Conservation (phyloP, 2,329 filamentous ascomycete genomes). For the Polytolypa hystricis region DNA sequence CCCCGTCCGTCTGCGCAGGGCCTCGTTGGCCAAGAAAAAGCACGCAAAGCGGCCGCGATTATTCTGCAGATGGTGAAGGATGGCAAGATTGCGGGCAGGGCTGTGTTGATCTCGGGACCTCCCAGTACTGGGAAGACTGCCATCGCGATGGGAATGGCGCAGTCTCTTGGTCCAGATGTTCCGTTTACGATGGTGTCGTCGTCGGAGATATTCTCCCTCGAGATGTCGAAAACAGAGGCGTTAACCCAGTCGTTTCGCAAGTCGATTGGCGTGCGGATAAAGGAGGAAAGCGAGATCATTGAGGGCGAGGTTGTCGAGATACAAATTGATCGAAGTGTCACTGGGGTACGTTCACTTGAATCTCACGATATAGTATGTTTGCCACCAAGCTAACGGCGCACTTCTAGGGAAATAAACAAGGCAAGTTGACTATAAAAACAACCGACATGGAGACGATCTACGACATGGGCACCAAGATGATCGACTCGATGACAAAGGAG, state of each 20-base stretch:
- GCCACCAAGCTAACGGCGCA: not conserved
- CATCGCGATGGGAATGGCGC: slow-evolving; percentile 97
- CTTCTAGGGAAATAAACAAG: slow-evolving; percentile 75
- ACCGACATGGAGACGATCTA: slow-evolving; percentile 99
- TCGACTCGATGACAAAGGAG: slow-evolving; percentile 98
- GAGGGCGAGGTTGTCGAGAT: slow-evolving; percentile 99
- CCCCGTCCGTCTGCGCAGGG: slow-evolving; percentile 79
- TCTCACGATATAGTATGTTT: not conserved
- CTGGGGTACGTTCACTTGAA: slow-evolving; percentile 46
- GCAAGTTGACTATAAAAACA: slow-evolving; percentile 98
- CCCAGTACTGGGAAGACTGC: slow-evolving; percentile 97
- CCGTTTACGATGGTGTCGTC: slow-evolving; percentile 94
- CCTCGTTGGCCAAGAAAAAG: slow-evolving; percentile 91
- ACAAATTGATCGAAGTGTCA: slow-evolving; percentile 93
- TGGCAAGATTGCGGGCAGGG: slow-evolving; percentile 92
- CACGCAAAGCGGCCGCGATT: slow-evolving; percentile 87
- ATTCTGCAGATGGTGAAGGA: slow-evolving; percentile 99
- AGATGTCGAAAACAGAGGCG: slow-evolving; percentile 99
- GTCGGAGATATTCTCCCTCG: slow-evolving; percentile 94
- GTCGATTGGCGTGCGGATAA: slow-evolving; percentile 94
- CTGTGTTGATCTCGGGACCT: slow-evolving; percentile 87
- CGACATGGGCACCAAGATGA: slow-evolving; percentile 99
- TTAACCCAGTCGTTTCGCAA: slow-evolving; percentile 98
- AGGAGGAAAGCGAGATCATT: slow-evolving; percentile 98
- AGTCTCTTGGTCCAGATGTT: slow-evolving; percentile 85